Percentiles rank a stretch among this genome's conserved stretches.
Evolutionary conservation across 2,329 filamentous ascomycete species (phyloP).

Genomic region (Sclerotinia subarctica): DNA sequence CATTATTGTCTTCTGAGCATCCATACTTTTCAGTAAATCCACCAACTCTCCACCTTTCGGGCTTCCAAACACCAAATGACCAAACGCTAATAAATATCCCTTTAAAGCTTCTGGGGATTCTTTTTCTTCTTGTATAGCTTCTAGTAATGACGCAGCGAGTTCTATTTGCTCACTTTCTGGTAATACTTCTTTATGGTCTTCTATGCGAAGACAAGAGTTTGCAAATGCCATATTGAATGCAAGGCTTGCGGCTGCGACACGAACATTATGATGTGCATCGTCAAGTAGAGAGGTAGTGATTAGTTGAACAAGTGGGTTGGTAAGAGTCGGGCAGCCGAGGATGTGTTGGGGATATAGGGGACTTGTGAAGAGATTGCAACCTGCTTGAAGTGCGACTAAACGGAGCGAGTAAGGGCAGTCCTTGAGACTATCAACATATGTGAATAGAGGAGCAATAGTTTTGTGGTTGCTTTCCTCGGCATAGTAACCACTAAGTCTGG

Average conservation of each 20-base stretch:
- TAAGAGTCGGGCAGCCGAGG: constrained; percentile 50
- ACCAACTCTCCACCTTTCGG: constrained; percentile 70
- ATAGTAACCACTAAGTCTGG: constrained; percentile 76
- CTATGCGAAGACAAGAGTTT: constrained; percentile 63
- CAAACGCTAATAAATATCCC: constrained; percentile 72
- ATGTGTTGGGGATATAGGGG: constrained; percentile 67
- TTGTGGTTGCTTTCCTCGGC: constrained; percentile 68
- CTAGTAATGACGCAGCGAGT: constrained; percentile 74
- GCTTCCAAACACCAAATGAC: constrained; percentile 70
- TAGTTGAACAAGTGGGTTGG: constrained; percentile 61
- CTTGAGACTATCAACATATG: constrained; percentile 54
- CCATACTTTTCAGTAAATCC: constrained; percentile 75
- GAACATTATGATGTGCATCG: constrained; percentile 66
- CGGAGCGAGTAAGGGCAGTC: constrained; percentile 76
- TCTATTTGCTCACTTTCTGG: constrained; percentile 73
- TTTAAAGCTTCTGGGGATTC: constrained; percentile 69
- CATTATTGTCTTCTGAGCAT: constrained; percentile 63
- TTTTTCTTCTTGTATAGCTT: constrained; percentile 61
- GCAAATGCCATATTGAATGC: constrained; percentile 77
- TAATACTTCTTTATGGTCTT: constrained; percentile 56
- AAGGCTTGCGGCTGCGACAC: constrained; percentile 78
- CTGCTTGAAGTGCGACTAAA: constrained; percentile 77
- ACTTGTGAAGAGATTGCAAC: constrained; percentile 80
- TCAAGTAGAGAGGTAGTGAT: constrained; percentile 78
- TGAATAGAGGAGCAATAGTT: constrained; percentile 61